Conservation (phyloP, 164 flowering plant species). For the Vitis rotundifolia region DNA sequence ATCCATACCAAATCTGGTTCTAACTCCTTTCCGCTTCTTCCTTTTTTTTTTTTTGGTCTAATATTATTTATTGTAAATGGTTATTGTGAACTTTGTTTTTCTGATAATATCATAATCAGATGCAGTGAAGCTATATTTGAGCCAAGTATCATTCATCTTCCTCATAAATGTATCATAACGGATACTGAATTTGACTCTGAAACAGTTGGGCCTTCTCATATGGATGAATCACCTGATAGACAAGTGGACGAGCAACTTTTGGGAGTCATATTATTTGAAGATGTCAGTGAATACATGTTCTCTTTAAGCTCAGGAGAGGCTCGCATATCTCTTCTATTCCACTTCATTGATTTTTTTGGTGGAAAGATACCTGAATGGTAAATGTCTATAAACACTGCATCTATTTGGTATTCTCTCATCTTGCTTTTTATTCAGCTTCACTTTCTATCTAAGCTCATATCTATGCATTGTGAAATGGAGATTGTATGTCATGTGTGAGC, state of each 20-base stretch:
- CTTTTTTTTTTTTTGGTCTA: background rate
- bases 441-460: too few relatives aligned
- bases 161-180: too few relatives aligned
- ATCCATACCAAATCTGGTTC: constrained; percentile 56
- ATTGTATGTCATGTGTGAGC: too few relatives aligned
- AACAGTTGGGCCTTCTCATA: constrained; percentile 25
- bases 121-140: background rate
- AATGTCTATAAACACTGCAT: constrained; percentile 12
- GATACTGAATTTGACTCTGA: constrained; percentile 10
- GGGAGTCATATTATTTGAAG: constrained; percentile 76
- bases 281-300: constrained; percentile 78
- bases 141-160: too few relatives aligned
- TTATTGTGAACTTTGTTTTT: background rate
- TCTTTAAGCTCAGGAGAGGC: constrained; percentile 75
- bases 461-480: too few relatives aligned
- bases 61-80: background rate
- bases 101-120: background rate
- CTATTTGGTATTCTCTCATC: background rate
- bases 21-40: constrained; percentile 12
- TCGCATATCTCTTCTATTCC: constrained; percentile 61
- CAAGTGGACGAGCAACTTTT: constrained; percentile 68
- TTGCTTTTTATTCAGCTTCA: background rate
- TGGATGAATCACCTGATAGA: constrained; percentile 29
- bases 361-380: constrained; percentile 70
- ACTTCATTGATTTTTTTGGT: constrained; percentile 86